Evolutionary conservation across 179 eudicot species (phyloP), one percentile per base, ranked within the genome.

Genomic region (Pouteria campechiana): DNA sequence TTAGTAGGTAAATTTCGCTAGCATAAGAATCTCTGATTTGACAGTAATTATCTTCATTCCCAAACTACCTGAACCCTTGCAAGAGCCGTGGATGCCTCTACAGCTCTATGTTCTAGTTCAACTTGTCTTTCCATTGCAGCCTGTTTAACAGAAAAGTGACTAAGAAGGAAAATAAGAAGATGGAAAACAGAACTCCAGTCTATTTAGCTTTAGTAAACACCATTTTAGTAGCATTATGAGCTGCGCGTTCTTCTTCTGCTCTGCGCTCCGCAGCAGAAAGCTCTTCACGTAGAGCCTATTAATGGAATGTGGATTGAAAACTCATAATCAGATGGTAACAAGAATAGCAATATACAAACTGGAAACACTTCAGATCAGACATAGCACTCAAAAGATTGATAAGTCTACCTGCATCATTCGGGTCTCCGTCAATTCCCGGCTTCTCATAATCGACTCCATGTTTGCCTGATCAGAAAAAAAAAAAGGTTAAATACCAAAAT

Each of bases 121-220:
- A 86, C 96, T 70, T 92, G 94, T 64, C 99, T 87, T 64, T 92
- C 96, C 95, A 88, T 87, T 50, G 92, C 69, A 68, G 92, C 84
- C 99, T 86, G 63, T 56, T 41, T 28, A 65, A 29, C 17, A 32
- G 3, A 27, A 8, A 24, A 12, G 30, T 22, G 39, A 45, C 2
- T 24, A 27, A 18, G 23, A 14, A 9, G 27, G 33, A 9, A 19
- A 11, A 44, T 25, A 14, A 6, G 17, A 21, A 10, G 7, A 33
- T 6, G 25, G 29, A 30, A 46, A 17, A 32, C 3, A 17, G 44
- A 21, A 12, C 17, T 10, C 12, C 28, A 6, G 23, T 38, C 44
- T 17, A 12, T 5, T 22, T n/a, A n/a, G n/a, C n/a, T n/a, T n/a
- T n/a, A 29, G 11, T 12, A 46, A 54, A 45, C 14, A 83, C 96